Conservation (phyloP, 2,329 filamentous ascomycete species). For the Talaromyces sp. region DNA sequence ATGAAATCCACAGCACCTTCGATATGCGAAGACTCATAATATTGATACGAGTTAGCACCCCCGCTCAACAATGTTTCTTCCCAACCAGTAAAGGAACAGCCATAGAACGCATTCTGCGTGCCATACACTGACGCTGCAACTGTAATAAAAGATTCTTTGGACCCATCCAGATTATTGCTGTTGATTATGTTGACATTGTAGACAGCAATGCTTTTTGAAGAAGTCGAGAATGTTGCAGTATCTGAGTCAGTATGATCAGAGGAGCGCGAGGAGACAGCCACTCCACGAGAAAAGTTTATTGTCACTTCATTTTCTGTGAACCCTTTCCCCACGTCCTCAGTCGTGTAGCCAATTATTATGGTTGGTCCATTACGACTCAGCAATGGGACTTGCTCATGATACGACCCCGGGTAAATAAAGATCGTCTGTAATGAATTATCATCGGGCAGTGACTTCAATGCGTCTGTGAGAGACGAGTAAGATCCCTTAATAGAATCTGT, state of each 20-base stretch:
- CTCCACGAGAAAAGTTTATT: slow-evolving; percentile 24
- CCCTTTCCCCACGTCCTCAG: slow-evolving; percentile 16
- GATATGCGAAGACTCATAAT: slow-evolving; percentile 51
- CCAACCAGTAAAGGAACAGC: slow-evolving; percentile 49
- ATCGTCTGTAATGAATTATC: slow-evolving; percentile 38
- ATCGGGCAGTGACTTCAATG: slow-evolving; percentile 38
- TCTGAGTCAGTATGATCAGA: slow-evolving; percentile 24
- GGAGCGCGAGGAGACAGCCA: slow-evolving; percentile 20
- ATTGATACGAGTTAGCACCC: slow-evolving; percentile 44
- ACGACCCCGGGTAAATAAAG: slow-evolving; percentile 32
- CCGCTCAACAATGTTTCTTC: slow-evolving; percentile 56
- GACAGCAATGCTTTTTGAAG: slow-evolving; percentile 21
- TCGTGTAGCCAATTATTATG: slow-evolving; percentile 21
- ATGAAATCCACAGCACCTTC: slow-evolving; percentile 56
- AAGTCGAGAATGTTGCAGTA: slow-evolving; percentile 24
- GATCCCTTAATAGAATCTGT: slow-evolving; percentile 30
- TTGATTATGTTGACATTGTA: slow-evolving; percentile 23
- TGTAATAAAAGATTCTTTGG: slow-evolving; percentile 19
- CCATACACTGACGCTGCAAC: slow-evolving; percentile 16
- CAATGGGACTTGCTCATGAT: slow-evolving; percentile 24
- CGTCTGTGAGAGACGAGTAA: slow-evolving; percentile 37
- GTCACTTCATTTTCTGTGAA: slow-evolving; percentile 17
- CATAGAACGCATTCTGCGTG: slow-evolving; percentile 49
- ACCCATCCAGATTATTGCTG: slow-evolving; percentile 32
- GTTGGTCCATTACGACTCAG: slow-evolving; percentile 18